Percentiles rank a stretch among this genome's conserved stretches.
Evolutionary conservation across 78 protist species (phyloP).

Genomic region (Dictyostelium discoideum): DNA sequence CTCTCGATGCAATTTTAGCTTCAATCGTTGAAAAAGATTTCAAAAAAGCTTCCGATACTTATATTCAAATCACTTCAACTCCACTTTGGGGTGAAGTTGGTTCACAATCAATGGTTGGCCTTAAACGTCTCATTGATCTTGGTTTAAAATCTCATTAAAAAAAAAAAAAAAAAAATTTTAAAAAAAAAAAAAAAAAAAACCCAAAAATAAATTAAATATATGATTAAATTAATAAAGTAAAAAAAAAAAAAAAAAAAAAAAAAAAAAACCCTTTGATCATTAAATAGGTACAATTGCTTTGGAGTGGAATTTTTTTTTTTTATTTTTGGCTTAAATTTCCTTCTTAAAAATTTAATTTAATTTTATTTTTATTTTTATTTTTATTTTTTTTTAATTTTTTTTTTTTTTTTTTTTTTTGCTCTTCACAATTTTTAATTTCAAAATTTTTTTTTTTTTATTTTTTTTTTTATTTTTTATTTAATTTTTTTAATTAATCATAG

Average conservation of each 20-base stretch:
- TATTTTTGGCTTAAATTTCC: too few species aligned
- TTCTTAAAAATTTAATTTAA: too few species aligned
- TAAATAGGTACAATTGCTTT: too few species aligned
- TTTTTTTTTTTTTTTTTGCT: too few species aligned
- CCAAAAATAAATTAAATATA: not conserved
- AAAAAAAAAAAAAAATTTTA: not conserved
- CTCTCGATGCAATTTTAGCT: conserved; percentile 17
- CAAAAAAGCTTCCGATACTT: conserved; percentile 47
- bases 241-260: not conserved
- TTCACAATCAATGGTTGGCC: conserved; percentile 72
- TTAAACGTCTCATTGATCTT: conserved; percentile 72
- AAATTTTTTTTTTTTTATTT: too few species aligned
- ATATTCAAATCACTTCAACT: conserved; percentile 49
- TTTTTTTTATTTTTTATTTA: too few species aligned
- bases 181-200: not conserved
- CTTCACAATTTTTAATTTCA: not conserved
- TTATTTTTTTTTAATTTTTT: too few species aligned
- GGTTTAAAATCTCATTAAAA: conserved; percentile 36
- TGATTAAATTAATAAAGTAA: not conserved
- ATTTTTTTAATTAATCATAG: too few species aligned
- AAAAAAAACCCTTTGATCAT: too few species aligned
- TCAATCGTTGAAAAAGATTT: conserved; percentile 42
- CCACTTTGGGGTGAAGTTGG: conserved; percentile 64
- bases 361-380: too few species aligned
- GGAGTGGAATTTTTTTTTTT: too few species aligned